Base-by-base conservation (phyloP, 345 rosid genomes). In the Gossypium mustelinum region DNA sequence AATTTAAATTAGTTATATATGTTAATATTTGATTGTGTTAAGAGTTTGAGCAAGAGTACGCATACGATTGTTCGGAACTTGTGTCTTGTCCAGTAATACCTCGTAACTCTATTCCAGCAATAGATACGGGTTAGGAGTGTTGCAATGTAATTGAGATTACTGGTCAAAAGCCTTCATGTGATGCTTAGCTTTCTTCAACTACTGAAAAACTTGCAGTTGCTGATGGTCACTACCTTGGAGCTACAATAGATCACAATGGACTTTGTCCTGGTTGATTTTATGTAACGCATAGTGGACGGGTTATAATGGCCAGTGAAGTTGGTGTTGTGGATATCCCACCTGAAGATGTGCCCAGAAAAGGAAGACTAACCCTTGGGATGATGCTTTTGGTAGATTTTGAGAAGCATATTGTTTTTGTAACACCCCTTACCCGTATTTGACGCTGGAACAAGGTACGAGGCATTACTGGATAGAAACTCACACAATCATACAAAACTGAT, bases 361-460 rank as follows among this genome's bases (percentile, higher is more conserved):
- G 98, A 81, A 89, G 99, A 82, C 93, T 96, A 48, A 96, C 89
- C 81, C 99, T 98, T 25, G 99, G 99, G 52, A 96, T 96, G 99
- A 93, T 96, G 97, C 99, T 96, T 75, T 83, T 96, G 84, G 99
- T 96, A 27, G 98, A 96, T 81, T 96, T 93, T 82, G 95, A 96
- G 73, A 96, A 96, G 78, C 98, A 89, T 79, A 77, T 83, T 73
- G 97, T 96, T 79, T 98, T 96, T 24, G 24, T 24, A 24, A 24
- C 24, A 24, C 24, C 24, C 24, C 24, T 24, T 24, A 24, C 24
- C 24, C 1, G 24, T 24, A 24, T 24, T 24, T 1, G 1, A 24
- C 24, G 24, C 24, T 24, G 24, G 24, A 24, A 24, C 24, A 24
- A 1, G 24, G 1, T 24, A 24, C 24, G 24, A 24, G 1, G 24